These are phyloP conservation scores for Coemansia sp. DNA, from an alignment of 192 early-diverging fungal species.

Conservation along the genomic window DNA sequence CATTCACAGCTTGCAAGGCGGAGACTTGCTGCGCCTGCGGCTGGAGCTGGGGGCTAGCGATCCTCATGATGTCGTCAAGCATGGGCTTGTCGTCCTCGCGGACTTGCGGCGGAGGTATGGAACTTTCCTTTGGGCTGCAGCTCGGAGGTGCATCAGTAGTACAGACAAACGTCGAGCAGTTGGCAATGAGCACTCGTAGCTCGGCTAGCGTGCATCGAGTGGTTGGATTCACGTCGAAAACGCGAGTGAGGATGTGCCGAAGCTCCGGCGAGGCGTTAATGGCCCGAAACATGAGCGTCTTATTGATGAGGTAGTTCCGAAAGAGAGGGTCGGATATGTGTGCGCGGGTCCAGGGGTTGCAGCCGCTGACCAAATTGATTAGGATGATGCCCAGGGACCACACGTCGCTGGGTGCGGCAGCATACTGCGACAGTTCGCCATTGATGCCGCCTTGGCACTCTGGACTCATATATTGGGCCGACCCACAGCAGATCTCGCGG, in stretches of 20 bases:
- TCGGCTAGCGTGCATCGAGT: constrained; percentile 56
- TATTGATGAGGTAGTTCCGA: constrained; percentile 64
- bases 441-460: constrained; percentile 67
- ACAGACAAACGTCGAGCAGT: constrained; percentile 38
- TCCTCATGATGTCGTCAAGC: neutral
- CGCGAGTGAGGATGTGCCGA: constrained; percentile 66
- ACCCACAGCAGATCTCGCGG: constrained; percentile 83
- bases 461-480: constrained; percentile 85
- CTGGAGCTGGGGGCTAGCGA: neutral
- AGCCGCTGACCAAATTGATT: constrained; percentile 81
- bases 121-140: neutral
- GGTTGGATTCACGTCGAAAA: constrained; percentile 68
- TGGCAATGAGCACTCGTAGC: constrained; percentile 41
- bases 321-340: constrained; percentile 75
- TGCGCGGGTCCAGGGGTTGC: constrained; percentile 77
- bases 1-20: neutral
- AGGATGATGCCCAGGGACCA: constrained; percentile 89
- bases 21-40: neutral
- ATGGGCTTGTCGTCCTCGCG: neutral
- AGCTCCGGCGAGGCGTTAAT: constrained; percentile 68
- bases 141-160: neutral
- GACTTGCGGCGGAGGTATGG: neutral
- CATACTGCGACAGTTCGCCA: constrained; percentile 57
- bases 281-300: constrained; percentile 61
- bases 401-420: constrained; percentile 77